Percentiles rank a stretch among this genome's conserved stretches.
Conservation (phyloP, 2,329 filamentous ascomycete species). For the Exophiala sp. region DNA sequence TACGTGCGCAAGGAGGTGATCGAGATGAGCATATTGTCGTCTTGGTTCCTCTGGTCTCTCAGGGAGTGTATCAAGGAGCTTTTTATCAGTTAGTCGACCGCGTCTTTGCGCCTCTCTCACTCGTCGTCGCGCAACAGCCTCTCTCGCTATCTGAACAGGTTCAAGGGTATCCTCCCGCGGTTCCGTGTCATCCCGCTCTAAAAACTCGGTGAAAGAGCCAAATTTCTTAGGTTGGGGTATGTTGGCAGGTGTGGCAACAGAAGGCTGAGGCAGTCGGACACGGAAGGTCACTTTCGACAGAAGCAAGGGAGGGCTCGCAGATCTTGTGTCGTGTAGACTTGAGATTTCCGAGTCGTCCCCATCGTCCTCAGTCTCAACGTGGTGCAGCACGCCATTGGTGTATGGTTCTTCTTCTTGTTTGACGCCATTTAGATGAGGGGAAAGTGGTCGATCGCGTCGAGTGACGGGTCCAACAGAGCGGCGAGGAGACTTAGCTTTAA, state of each 20-base stretch:
- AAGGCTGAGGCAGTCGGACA: constrained; percentile 50
- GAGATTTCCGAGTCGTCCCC: constrained; percentile 6
- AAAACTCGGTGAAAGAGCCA: constrained; percentile 62
- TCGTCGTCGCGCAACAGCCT: constrained; percentile 66
- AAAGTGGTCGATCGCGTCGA: background rate
- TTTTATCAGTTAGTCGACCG: constrained; percentile 65
- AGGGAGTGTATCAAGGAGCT: constrained; percentile 50
- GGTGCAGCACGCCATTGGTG: constrained; percentile 7
- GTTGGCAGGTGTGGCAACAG: constrained; percentile 52
- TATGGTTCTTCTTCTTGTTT: background rate
- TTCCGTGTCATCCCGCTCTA: constrained; percentile 48
- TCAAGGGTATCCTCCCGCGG: constrained; percentile 47
- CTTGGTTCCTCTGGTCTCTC: constrained; percentile 71
- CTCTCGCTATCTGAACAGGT: constrained; percentile 60
- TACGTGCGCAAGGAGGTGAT: constrained; percentile 78
- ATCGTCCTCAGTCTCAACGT: constrained; percentile 8
- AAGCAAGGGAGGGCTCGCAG: constrained; percentile 15
- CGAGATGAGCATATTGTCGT: constrained; percentile 78
- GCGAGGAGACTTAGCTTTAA: constrained; percentile 7
- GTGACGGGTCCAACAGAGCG: background rate
- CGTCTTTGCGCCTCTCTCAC: constrained; percentile 70
- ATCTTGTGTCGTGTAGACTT: constrained; percentile 1
- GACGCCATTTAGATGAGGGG: constrained; percentile 11
- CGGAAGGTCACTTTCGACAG: constrained; percentile 44
- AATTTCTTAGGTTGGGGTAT: constrained; percentile 45